Evolutionary conservation across 495 filamentous ascomycete genomes (phyloP), one percentile per base, ranked within the genome.

Genomic region (Ascobolus immersus): DNA sequence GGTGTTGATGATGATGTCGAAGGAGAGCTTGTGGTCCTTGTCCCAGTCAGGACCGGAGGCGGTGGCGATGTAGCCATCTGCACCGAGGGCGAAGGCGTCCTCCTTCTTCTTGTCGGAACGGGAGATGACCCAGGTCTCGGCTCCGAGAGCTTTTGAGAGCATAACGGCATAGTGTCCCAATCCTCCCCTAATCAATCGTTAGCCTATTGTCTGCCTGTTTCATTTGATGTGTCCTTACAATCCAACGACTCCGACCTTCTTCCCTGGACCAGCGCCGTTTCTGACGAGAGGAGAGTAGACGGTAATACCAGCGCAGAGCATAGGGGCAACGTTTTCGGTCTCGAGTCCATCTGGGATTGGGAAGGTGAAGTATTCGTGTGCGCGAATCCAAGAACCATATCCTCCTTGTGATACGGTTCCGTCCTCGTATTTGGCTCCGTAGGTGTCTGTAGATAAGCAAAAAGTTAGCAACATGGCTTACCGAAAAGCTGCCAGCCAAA

Each of bases 1-100:
- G 12, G 78, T 91, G 42, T 55, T 73, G 35, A 91, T 44, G 34
- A 91, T 73, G 8, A 92, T 47, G 51, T 92, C 81, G 27, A 92
- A 50, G 8, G 60, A 58, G n/a, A 60, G 51, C 4, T 57, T 51
- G 39, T 81, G 53, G 39, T 61, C 67, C 39, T 55, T 61, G 6
- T 57, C 57, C 82, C 81, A 91, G 21, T 66, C 57, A 15, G 62
- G 49, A 17, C 89, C 72, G 17, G 90, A 80, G 13, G 57, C 64
- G 3, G 80, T 91, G n/a, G 82, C 75, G 42, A 92, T 77, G 51
- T 71, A 86, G 9, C 58, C 55, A 43, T 73, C 67, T 1, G 68
- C 71, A 17, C 73, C 71, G 47, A 77, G 56, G 46, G 66, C 60
- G 35, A 68, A 15, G 4, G 69, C 79, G 53, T 91, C 79, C 0